Percentiles rank a stretch among this genome's conserved stretches.
Evolutionary conservation across 352 stramenopile genomes (phyloP).

Genomic region (Phytophthora parvispora): DNA sequence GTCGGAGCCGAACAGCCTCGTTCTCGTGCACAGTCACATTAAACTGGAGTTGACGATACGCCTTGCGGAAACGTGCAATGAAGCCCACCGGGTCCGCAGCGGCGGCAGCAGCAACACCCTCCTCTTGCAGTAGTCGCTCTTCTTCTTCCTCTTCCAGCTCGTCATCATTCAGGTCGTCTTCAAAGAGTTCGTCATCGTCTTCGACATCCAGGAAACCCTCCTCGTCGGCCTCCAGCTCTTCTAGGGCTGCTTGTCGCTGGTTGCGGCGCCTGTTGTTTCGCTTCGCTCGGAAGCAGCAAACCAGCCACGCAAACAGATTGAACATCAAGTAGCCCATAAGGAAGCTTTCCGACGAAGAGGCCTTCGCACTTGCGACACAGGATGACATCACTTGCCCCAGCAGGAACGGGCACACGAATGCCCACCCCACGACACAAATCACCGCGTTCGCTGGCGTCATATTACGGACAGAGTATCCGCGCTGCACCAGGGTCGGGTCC

Average conservation of each 20-base stretch:
- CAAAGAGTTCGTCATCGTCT: slow-evolving; percentile 47
- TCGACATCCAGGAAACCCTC: slow-evolving; percentile 45
- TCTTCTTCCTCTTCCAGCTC: slow-evolving; percentile 49
- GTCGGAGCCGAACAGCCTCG: slow-evolving; percentile 64
- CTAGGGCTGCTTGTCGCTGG: slow-evolving; percentile 39
- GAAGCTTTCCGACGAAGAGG: slow-evolving; percentile 70
- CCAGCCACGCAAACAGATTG: slow-evolving; percentile 77
- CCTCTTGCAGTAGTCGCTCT: slow-evolving; percentile 21
- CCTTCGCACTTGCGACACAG: slow-evolving; percentile 58
- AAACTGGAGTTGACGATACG: slow-evolving; percentile 79
- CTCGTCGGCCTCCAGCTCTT: slow-evolving; percentile 47
- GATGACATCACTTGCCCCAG: slow-evolving; percentile 70
- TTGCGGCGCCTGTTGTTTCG: slow-evolving; percentile 52
- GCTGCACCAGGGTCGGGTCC: slow-evolving; percentile 59
- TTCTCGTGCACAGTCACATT: slow-evolving; percentile 80
- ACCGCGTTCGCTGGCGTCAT: slow-evolving; percentile 65
- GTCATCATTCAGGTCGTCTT: slow-evolving; percentile 46
- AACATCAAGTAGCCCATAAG: slow-evolving; percentile 82
- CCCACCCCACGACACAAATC: slow-evolving; percentile 68
- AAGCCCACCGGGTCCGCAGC: slow-evolving; percentile 43
- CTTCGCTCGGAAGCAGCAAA: slow-evolving; percentile 79
- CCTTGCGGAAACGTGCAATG: slow-evolving; percentile 62
- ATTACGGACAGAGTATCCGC: slow-evolving; percentile 82
- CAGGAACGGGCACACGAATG: slow-evolving; percentile 74
- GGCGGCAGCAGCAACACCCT: slow-evolving; percentile 10